phyloP scores from a whole-genome alignment of 1,284 basidiomycete species.

The Garcileccinum viscosum region DNA sequence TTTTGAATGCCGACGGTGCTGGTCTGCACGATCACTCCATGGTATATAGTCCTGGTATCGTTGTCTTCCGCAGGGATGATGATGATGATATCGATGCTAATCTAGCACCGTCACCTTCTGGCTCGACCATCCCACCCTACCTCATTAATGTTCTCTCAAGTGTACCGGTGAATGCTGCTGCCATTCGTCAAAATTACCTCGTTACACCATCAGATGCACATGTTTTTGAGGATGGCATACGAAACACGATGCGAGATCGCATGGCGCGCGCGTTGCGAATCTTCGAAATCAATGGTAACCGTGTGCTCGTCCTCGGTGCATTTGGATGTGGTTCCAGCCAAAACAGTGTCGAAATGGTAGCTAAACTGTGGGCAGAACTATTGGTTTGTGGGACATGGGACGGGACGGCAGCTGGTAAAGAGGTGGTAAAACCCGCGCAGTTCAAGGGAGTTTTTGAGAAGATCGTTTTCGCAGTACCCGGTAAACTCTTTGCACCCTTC shows the following conservation, averaged over 20 bases:
- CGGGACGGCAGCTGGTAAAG: slow-evolving; percentile 26
- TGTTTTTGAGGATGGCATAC: slow-evolving; percentile 48
- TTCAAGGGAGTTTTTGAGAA: slow-evolving; percentile 51
- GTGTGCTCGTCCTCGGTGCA: slow-evolving; percentile 51
- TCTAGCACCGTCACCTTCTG: slow-evolving; percentile 5
- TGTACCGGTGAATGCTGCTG: slow-evolving; percentile 51
- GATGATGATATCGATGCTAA: slow-evolving; percentile 32
- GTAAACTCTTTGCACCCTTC: slow-evolving; percentile 46
- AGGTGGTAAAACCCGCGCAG: slow-evolving; percentile 31
- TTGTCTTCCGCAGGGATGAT: slow-evolving; percentile 54
- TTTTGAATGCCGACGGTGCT: slow-evolving; percentile 41
- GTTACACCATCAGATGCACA: slow-evolving; percentile 43
- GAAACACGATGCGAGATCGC: slow-evolving; percentile 41
- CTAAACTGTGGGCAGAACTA: slow-evolving; percentile 53
- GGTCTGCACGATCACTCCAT: slow-evolving; percentile 55
- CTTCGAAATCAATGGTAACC: slow-evolving; percentile 53
- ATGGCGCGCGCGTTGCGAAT: slow-evolving; percentile 49
- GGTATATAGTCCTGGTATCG: slow-evolving; percentile 55
- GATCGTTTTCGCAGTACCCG: slow-evolving; percentile 52
- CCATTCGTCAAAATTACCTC: slow-evolving; percentile 47
- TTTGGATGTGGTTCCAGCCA: slow-evolving; percentile 54
- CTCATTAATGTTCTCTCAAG: slow-evolving; percentile 52
- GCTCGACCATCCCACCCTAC: slow-evolving; percentile 47
- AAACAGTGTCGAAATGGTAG: slow-evolving; percentile 50
- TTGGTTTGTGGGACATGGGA: slow-evolving; percentile 47